Conservation (phyloP, 345 rosid genomes). For the Syzygium aqueum region DNA sequence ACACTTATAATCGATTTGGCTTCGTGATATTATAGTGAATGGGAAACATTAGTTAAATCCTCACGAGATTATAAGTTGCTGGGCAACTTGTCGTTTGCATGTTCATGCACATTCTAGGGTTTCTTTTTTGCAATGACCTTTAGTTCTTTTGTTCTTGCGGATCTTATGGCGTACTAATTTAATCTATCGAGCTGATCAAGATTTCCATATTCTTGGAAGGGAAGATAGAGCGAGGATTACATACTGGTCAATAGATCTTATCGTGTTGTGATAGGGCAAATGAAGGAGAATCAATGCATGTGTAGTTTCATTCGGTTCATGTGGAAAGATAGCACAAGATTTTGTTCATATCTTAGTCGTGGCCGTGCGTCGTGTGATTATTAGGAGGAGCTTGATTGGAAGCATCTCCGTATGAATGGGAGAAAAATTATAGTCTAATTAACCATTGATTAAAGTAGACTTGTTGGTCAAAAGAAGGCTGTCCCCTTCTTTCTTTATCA, state of each 20-base stretch:
- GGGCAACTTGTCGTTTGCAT: background rate
- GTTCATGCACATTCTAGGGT: background rate
- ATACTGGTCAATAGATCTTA: conserved; percentile 1
- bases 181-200: background rate
- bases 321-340: conserved; percentile 27
- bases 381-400: background rate
- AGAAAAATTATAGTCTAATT: conserved; percentile 3
- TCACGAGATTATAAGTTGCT: background rate
- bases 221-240: background rate
- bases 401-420: conserved; percentile 16
- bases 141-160: background rate
- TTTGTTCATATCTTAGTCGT: conserved; percentile 10
- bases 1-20: background rate
- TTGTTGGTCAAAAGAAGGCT: conserved; percentile 13
- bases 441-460: background rate
- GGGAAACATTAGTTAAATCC: background rate
- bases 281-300: conserved; percentile 29
- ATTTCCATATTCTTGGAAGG: background rate
- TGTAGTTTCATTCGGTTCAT: conserved; percentile 27
- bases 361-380: conserved; percentile 1
- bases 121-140: background rate
- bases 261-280: background rate
- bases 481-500: background rate
- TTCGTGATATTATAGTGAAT: background rate
- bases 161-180: background rate